Percentiles rank a stretch among this genome's conserved stretches.
Evolutionary conservation across 495 filamentous ascomycete species (phyloP).

Genomic region (Xylaria scruposa): DNA sequence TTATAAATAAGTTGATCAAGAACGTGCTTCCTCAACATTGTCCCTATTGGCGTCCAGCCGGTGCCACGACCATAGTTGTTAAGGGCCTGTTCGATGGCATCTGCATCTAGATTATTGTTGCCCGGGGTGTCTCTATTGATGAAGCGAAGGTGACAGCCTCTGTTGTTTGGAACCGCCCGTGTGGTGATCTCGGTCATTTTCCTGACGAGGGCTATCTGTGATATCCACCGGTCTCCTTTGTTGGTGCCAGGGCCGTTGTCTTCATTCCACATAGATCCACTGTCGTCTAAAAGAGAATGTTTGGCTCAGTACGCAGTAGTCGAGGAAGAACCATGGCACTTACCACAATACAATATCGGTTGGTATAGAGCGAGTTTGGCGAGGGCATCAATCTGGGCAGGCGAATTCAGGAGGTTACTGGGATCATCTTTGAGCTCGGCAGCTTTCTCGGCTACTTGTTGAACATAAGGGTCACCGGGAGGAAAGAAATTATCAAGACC

Average conservation of each 20-base stretch:
- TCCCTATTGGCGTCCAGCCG: constrained; percentile 21
- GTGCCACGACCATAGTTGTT: constrained; percentile 20
- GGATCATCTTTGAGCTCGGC: constrained; percentile 17
- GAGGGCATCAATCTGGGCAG: constrained; percentile 23
- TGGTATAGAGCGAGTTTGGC: constrained; percentile 18
- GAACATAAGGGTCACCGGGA: constrained; percentile 15
- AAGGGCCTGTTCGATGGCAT: not conserved
- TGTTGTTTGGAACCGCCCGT: constrained; percentile 13
- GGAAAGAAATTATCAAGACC: constrained; percentile 18
- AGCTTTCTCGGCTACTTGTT: constrained; percentile 23
- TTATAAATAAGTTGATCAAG: constrained; percentile 18
- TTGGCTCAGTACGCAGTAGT: not conserved
- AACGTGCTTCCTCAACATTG: constrained; percentile 5
- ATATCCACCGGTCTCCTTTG: constrained; percentile 15
- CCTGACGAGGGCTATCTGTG: constrained; percentile 21
- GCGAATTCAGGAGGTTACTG: constrained; percentile 16
- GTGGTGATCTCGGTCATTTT: constrained; percentile 18
- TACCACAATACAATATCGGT: constrained; percentile 20
- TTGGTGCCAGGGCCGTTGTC: constrained; percentile 21
- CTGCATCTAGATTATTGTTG: not conserved
- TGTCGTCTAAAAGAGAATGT: not conserved
- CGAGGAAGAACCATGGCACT: not conserved
- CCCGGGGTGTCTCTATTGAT: constrained; percentile 14
- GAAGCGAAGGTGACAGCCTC: constrained; percentile 21
- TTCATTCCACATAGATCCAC: constrained; percentile 23